Evolutionary conservation across 305 asterid genomes (phyloP), one percentile per base, ranked within the genome.

Genomic region (Solanum chacoense): DNA sequence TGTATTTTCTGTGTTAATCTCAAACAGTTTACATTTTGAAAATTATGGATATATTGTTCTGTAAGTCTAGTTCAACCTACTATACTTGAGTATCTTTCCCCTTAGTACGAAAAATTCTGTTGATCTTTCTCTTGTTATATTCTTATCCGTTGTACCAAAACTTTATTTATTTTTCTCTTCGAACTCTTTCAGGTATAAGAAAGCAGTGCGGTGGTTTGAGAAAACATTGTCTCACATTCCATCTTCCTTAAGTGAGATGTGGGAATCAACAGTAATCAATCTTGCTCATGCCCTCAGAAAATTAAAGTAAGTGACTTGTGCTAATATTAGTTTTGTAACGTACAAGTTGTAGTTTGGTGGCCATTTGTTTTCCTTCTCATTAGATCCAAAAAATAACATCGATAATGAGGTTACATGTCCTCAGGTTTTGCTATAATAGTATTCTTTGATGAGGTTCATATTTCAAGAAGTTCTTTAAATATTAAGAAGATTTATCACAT

Each of bases 241-340:
- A 59, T 96, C 99, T 91, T 93, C 97, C 86, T 89, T 94, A 89
- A 95, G 93, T 91, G 99, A 95, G 95, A 94, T 93, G 95, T 97
- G 99, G 99, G 99, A 97, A 92, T 97, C 99, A 87, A 97, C 99
- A 36, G 89, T 97, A 42, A 97, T 96, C 90, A 97, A 96, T 92
- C 96, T 97, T 88, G 99, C 99, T 92, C 99, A 97, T 91, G 96
- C 98, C 28, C 91, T 97, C 92, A 93, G 99, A 91, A 97, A 97
- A 93, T 90, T 95, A 40, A 95, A 92, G 99, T 96, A 93, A 1
- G 98, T 86, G 74, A 71, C 55, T 38, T 84, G 2, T 84, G 74
- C 74, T 55, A 50, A 28, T 1, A 55, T 55, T 11, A 50, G 45
- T 55, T 84, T 36, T 84, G 29, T 84, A 3, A 63, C 65, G n/a